Evolutionary conservation across 106 monocot species (phyloP), one percentile per base, ranked within the genome.

Genomic region (Dendrobium nobile): DNA sequence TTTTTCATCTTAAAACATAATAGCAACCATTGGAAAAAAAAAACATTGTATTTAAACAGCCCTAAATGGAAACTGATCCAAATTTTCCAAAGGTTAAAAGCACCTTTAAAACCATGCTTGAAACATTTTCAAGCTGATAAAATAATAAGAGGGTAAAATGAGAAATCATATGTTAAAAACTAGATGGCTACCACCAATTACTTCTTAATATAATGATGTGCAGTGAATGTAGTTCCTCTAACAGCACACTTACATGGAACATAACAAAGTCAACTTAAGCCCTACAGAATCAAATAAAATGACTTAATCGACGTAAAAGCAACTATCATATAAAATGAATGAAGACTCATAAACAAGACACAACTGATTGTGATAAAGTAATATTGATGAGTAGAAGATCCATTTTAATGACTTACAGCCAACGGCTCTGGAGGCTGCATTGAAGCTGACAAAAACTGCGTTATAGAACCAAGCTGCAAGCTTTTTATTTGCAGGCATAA

Each of bases 401-500:
- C 75, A 79, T 1, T 18, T 40, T 27, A 79, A 47, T 28, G 68
- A 85, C 92, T 87, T 82, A 99, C 99, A 83, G 99, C 93, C 16
- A 89, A 88, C 27, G 91, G 84, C 77, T 95, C 93, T 58, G 99
- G 99, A 58, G 99, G 93, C 82, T 99, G 99, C 75, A 99, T 84
- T 61, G 99, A 92, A 78, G 99, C 89, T 26, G 95, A 95, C 80
- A 99, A 85, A 80, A 99, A 99, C 27, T 95, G 87, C 26, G 91
- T 93, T 73, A 99, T 91, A 24, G 84, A 90, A 54, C 91, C 99
- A 85, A 99, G 88, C 82, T 95, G 95, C 87, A 99, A 87, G 85
- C 93, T 88, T 77, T 95, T 99, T 83, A 99, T 99, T 88, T 99
- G 99, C 83, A 99, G 84, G 81, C 99, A 99, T 44, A 99, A 79